Base-by-base conservation (phyloP, 768 basidiomycete genomes). In the Lactarius tabidus region DNA sequence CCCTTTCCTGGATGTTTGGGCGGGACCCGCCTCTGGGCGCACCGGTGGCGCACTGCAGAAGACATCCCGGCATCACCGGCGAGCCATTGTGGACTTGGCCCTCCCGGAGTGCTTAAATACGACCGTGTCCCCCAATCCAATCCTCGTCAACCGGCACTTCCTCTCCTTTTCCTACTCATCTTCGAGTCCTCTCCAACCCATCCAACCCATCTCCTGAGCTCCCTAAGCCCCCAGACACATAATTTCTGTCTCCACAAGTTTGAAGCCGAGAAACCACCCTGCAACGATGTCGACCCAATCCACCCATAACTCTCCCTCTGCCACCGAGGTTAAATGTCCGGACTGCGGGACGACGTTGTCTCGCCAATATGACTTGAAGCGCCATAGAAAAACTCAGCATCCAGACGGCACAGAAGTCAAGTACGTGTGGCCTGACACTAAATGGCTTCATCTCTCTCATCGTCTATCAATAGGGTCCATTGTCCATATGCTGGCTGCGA, bases 91-190 rank as follows among this genome's bases (percentile, higher is more conserved):
- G 28, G 6, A 53, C 57, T 23, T 54, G 8, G 31, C 17, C 48
- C 26, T 9, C 56, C 56, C 39, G 26, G 33, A 8, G 26, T 26
- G 57, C 20, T 62, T 66, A 66, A 66, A 62, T 66, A 66, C 60
- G 57, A 15, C 55, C 14, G 57, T 0, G 9, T 12, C 41, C 31
- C 33, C 31, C 59, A 41, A 31, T 38, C n/a, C 20, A 7, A 23
- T 39, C 35, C 48, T 29, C 36, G 15, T 31, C 29, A 15, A 23
- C 54, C 18, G 57, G 17, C 23, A 39, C 18, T 56, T 41, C 18
- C 41, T 31, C 39, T 14, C 28, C 28, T 15, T 26, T 23, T 18
- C 23, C 23, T 8, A 35, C 45, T 38, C 54, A 33, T 35, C 33
- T 33, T 18, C 33, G 9, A 55, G 31, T 35, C 0, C 28, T 55